Evolutionary conservation across 2,329 filamentous ascomycete genomes (phyloP).

Genomic region (Coniella vitis): DNA sequence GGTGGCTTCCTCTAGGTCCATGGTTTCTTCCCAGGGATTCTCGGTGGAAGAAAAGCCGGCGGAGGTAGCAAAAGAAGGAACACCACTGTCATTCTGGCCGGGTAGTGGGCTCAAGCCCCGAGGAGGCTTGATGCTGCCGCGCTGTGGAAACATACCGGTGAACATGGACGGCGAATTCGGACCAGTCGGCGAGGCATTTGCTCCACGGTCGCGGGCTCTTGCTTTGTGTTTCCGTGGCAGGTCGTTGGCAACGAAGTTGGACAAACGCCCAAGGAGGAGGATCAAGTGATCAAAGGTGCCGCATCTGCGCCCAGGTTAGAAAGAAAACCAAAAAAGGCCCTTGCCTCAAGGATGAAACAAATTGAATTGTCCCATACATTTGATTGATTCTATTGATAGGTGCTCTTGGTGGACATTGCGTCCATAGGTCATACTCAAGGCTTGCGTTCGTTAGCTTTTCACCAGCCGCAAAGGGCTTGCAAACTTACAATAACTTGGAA

Average conservation of each 20-base stretch:
- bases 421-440: constrained; percentile 73
- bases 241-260: constrained; percentile 73
- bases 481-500: constrained; percentile 72
- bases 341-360: background rate
- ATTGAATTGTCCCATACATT: constrained; percentile 49
- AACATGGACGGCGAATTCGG: constrained; percentile 39
- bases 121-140: constrained; percentile 42
- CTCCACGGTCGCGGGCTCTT: constrained; percentile 43
- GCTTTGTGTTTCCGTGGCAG: constrained; percentile 68
- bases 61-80: too few species aligned
- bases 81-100: constrained; percentile 14
- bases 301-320: constrained; percentile 48
- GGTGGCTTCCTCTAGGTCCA: constrained; percentile 57
- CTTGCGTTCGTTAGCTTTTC: constrained; percentile 36
- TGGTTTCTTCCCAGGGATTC: constrained; percentile 33
- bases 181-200: constrained; percentile 35
- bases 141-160: constrained; percentile 48
- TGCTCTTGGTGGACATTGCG: constrained; percentile 80
- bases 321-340: background rate
- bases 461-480: background rate
- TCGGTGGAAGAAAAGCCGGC: constrained; percentile 35
- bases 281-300: constrained; percentile 86
- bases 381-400: constrained; percentile 71
- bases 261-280: constrained; percentile 71
- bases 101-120: constrained; percentile 48